These are phyloP conservation scores for Diplocarpon rosae DNA, from an alignment of 2,329 filamentous ascomycete genomes.

Conservation along the genomic window DNA sequence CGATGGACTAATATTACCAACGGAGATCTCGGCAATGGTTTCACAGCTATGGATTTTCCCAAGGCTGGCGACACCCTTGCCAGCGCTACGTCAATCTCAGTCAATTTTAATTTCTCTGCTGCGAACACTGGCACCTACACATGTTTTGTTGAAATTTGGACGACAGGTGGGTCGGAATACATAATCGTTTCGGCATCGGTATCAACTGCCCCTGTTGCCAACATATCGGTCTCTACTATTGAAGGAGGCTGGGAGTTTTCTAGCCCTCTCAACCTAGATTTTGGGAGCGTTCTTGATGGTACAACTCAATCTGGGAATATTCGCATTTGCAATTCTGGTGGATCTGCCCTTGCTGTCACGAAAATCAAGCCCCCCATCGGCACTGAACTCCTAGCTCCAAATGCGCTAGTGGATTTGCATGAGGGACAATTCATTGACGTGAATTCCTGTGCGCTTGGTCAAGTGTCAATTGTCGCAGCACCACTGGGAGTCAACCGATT, in stretches of 20 bases:
- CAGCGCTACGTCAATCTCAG: constrained; percentile 24
- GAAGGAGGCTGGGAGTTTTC: constrained; percentile 28
- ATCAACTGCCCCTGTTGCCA: constrained; percentile 27
- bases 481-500: constrained; percentile 26
- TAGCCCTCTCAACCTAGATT: constrained; percentile 22
- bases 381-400: constrained; percentile 27
- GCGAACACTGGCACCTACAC: constrained; percentile 27
- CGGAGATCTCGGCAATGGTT: constrained; percentile 26
- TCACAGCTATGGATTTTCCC: constrained; percentile 26
- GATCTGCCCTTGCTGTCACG: constrained; percentile 29
- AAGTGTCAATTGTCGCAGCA: constrained; percentile 26
- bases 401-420: constrained; percentile 26
- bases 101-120: constrained; percentile 29
- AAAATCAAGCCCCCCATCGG: constrained; percentile 30
- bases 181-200: constrained; percentile 28
- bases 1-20: constrained; percentile 27
- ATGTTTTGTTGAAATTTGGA: constrained; percentile 29
- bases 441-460: constrained; percentile 25
- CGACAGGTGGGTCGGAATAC: constrained; percentile 27
- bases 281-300: constrained; percentile 28
- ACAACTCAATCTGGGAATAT: constrained; percentile 25
- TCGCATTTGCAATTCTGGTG: constrained; percentile 30
- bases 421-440: constrained; percentile 28
- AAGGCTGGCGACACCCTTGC: constrained; percentile 24
- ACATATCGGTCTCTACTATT: constrained; percentile 28